phyloP scores from a whole-genome alignment of 2,329 filamentous ascomycete genomes.

The Verruconis gallopava region DNA sequence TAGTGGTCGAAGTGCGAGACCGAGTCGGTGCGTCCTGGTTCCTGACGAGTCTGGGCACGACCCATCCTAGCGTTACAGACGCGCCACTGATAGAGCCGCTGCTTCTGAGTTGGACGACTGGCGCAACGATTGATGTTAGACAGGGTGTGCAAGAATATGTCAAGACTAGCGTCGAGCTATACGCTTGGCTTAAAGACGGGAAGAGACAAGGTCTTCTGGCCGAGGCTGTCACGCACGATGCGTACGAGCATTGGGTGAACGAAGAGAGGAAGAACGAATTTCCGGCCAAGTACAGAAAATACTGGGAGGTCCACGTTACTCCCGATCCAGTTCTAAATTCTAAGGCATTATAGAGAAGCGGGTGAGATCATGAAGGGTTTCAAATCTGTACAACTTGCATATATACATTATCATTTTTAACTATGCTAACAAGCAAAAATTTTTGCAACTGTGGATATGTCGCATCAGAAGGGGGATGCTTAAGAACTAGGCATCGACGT shows the following conservation, averaged over 20 bases:
- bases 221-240: constrained; percentile 5
- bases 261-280: constrained; percentile 5
- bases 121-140: constrained; percentile 6
- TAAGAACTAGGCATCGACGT: too few species aligned
- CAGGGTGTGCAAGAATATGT: constrained; percentile 7
- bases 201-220: constrained; percentile 1
- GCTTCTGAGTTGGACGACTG: constrained; percentile 6
- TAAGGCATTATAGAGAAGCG: too few species aligned
- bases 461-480: too few species aligned
- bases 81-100: constrained; percentile 6
- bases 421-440: too few species aligned
- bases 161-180: constrained; percentile 3
- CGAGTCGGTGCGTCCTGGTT: constrained; percentile 7
- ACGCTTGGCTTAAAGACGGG: constrained; percentile 1
- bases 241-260: background rate
- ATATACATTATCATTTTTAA: too few species aligned
- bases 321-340: too few species aligned
- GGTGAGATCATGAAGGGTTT: too few species aligned
- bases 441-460: too few species aligned
- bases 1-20: background rate
- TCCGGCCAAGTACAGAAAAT: constrained; percentile 1
- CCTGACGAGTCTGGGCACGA: constrained; percentile 7
- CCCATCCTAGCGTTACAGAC: constrained; percentile 7
- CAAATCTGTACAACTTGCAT: too few species aligned
- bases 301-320: constrained; percentile 10